Conservation (phyloP, 208 protist genomes). For the Novymonas esmeraldas region DNA sequence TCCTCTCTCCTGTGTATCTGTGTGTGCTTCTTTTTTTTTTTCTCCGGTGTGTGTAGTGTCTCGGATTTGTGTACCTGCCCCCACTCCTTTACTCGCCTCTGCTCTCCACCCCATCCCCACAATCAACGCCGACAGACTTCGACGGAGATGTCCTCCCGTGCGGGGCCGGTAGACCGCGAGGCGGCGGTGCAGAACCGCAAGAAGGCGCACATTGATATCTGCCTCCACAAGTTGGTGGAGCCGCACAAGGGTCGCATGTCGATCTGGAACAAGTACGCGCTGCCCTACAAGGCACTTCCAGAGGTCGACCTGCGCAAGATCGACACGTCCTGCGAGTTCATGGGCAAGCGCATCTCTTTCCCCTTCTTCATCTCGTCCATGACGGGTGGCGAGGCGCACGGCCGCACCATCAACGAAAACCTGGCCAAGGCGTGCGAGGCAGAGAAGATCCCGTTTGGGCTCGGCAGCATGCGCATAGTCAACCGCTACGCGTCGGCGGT, state of each 20-base stretch:
- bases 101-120: neutral
- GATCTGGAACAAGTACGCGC: conserved; percentile 81
- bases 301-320: conserved; percentile 83
- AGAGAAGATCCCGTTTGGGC: conserved; percentile 86
- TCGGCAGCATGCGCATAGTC: conserved; percentile 92
- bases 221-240: conserved; percentile 83
- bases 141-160: neutral
- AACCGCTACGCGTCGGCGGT: conserved; percentile 84
- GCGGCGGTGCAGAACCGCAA: conserved; percentile 76
- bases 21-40: neutral
- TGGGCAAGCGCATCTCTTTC: conserved; percentile 78
- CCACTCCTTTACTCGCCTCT: neutral
- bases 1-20: too few species aligned
- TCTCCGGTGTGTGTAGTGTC: too few species aligned
- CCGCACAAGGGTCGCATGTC: conserved; percentile 60
- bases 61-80: too few species aligned
- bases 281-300: conserved; percentile 89
- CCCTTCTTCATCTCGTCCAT: conserved; percentile 92
- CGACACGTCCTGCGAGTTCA: conserved; percentile 75
- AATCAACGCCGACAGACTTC: neutral
- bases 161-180: conserved; percentile 50
- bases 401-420: conserved; percentile 92
- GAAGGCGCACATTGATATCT: conserved; percentile 93
- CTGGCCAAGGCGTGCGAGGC: conserved; percentile 89
- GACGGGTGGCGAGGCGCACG: conserved; percentile 90